These are phyloP conservation scores for Eremothecium coryli DNA, from an alignment of 1,139 yeast genomes.

Conservation along the genomic window DNA sequence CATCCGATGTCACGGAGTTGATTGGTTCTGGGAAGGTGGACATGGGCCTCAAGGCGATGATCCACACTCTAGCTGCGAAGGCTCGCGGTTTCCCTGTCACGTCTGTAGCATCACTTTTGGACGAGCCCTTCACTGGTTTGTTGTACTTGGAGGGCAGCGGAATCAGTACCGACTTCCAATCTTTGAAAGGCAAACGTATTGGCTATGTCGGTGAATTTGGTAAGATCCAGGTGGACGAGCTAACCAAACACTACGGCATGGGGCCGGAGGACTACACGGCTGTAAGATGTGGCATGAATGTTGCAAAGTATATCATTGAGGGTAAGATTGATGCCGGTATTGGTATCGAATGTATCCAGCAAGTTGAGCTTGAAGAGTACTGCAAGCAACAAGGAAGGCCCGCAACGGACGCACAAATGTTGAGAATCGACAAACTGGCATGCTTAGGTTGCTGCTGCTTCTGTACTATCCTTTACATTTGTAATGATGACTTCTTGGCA, in stretches of 20 bases:
- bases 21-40: constrained; percentile 50
- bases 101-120: constrained; percentile 46
- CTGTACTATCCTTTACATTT: constrained; percentile 48
- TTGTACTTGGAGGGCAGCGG: constrained; percentile 45
- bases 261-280: constrained; percentile 48
- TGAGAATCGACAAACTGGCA: constrained; percentile 48
- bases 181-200: constrained; percentile 45
- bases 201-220: constrained; percentile 56
- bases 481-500: constrained; percentile 43
- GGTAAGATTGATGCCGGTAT: constrained; percentile 51
- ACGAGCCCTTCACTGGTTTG: constrained; percentile 51
- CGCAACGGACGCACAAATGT: constrained; percentile 43
- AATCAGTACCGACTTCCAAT: constrained; percentile 42
- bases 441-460: constrained; percentile 54
- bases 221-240: constrained; percentile 48
- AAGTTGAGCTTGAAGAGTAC: constrained; percentile 48
- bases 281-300: constrained; percentile 55
- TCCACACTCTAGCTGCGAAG: constrained; percentile 51
- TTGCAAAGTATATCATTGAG: constrained; percentile 46
- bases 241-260: constrained; percentile 48
- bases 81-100: constrained; percentile 53
- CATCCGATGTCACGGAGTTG: constrained; percentile 50
- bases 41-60: constrained; percentile 55
- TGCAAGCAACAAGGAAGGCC: constrained; percentile 39
- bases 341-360: constrained; percentile 53